Conservation (phyloP, 495 filamentous ascomycete genomes). For the Lasiosphaeris hirsuta region DNA sequence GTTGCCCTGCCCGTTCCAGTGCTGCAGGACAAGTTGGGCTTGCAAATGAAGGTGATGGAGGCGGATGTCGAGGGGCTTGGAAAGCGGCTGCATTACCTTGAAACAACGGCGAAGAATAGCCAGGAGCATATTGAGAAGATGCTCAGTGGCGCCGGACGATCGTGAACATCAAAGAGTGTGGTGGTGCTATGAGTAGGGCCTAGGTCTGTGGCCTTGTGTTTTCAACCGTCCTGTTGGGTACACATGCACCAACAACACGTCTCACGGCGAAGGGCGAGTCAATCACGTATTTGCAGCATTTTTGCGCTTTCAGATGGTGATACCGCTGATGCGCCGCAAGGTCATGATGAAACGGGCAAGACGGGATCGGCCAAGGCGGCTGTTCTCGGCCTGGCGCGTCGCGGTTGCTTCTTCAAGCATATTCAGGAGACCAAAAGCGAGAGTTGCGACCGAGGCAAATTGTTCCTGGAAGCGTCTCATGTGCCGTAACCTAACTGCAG, state of each 20-base stretch:
- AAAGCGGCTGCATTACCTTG: slow-evolving; percentile 90
- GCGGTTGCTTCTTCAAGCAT: too few relatives aligned
- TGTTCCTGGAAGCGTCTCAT: too few relatives aligned
- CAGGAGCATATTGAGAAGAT: slow-evolving; percentile 85
- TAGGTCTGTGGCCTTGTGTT: too few relatives aligned
- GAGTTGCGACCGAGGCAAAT: too few relatives aligned
- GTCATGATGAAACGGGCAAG: slow-evolving; percentile 9
- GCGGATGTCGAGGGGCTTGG: slow-evolving; percentile 73
- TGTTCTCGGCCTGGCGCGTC: slow-evolving; percentile 7
- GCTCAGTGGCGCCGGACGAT: slow-evolving; percentile 34
- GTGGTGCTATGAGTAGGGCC: not conserved
- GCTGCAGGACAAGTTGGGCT: slow-evolving; percentile 70
- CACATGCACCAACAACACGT: too few relatives aligned
- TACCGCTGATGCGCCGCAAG: not conserved
- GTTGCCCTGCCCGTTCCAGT: slow-evolving; percentile 67
- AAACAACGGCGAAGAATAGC: slow-evolving; percentile 93
- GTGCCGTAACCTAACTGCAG: too few relatives aligned
- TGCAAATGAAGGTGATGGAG: slow-evolving; percentile 72
- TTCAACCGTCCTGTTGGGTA: too few relatives aligned
- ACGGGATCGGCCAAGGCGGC: slow-evolving; percentile 1
- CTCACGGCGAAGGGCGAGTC: too few relatives aligned
- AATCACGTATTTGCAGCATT: too few relatives aligned
- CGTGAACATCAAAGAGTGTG: not conserved
- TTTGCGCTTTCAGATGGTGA: too few relatives aligned
- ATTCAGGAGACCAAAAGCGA: too few relatives aligned